A percentile compares a stretch with the other conserved stretches of the same genome.
Evolutionary conservation across 208 protist species (phyloP).

Genomic region (Angomonas deanei): DNA sequence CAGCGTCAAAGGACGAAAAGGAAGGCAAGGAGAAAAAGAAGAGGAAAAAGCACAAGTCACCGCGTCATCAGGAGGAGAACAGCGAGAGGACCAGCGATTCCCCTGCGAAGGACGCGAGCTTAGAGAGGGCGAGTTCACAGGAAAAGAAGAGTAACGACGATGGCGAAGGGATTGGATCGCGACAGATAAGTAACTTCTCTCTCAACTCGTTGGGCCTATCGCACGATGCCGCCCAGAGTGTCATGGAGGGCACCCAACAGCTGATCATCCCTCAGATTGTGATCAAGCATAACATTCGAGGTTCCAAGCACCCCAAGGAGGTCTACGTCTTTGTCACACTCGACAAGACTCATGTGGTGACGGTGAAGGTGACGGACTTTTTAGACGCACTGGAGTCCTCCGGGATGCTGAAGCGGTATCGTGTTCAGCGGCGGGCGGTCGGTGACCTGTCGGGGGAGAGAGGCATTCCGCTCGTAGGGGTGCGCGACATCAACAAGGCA

Average conservation of each 20-base stretch:
- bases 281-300: conserved; percentile 28
- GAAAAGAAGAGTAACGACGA: background rate
- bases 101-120: too few species aligned
- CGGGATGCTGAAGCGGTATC: conserved; percentile 10
- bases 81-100: too few species aligned
- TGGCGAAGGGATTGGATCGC: too few species aligned
- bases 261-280: conserved; percentile 28
- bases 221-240: background rate
- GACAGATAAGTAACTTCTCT: too few species aligned
- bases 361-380: conserved; percentile 30
- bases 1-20: background rate
- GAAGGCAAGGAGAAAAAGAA: background rate
- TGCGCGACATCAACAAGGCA: conserved; percentile 25
- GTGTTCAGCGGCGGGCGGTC: background rate
- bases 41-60: background rate
- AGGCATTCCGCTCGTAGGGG: conserved; percentile 8
- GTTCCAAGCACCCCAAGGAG: background rate
- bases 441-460: background rate
- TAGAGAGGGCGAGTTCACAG: too few species aligned
- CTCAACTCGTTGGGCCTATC: too few species aligned
- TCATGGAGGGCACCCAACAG: background rate
- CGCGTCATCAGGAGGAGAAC: too few species aligned
- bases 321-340: conserved; percentile 56
- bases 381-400: conserved; percentile 9
- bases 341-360: conserved; percentile 34